Base-by-base conservation (phyloP, 140 eudicot genomes). In the Erigeron philadelphicus region DNA sequence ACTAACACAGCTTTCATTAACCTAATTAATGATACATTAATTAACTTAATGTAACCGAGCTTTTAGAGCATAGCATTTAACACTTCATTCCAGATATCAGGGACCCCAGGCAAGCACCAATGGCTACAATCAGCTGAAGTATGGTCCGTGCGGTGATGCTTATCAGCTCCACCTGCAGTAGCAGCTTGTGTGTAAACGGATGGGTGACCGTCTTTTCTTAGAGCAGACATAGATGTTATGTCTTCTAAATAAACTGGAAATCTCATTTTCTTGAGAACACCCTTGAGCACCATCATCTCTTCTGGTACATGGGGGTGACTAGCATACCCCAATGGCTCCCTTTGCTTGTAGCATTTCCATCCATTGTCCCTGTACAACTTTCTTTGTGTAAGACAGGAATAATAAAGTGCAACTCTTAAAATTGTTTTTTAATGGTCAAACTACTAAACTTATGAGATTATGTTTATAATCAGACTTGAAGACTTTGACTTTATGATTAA, bases 71-170 rank as follows among this genome's bases (percentile, higher is more conserved):
- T 68, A 48, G 82, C 89, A 77, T 64, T 79, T 64, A 90, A 47
- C 72, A 90, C 72, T 67, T 90, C 95, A 43, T 90, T 90, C 95
- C 97, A 90, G 6, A 83, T 77, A 75, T 90, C 97, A 16, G 97
- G 97, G 9, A 90, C 97, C 9, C 97, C 97, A 69, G 97, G 97
- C 41, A 90, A 65, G 69, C 97, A 90, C 97, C 97, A 90, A 9
- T 90, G 97, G 78, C 97, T 90, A 71, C 97, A 90, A 70, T 90
- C 97, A 72, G 77, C 73, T 21, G 87, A 87, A 54, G 70, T 66
- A 40, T 74, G 74, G 56, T 66, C 76, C 17, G 69, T 63, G 1
- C 43, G 11, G 50, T 72, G 82, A 44, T 83, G 84, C 59, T 83
- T 83, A 47, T 59, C 66, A 47, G 70, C 78, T 70, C 84, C 84